A percentile compares a stretch with the other conserved stretches of the same genome.
These are phyloP conservation scores for Saccharomyces hybrid DNA, from an alignment of 1,139 yeast genomes.

Conservation along the genomic window DNA sequence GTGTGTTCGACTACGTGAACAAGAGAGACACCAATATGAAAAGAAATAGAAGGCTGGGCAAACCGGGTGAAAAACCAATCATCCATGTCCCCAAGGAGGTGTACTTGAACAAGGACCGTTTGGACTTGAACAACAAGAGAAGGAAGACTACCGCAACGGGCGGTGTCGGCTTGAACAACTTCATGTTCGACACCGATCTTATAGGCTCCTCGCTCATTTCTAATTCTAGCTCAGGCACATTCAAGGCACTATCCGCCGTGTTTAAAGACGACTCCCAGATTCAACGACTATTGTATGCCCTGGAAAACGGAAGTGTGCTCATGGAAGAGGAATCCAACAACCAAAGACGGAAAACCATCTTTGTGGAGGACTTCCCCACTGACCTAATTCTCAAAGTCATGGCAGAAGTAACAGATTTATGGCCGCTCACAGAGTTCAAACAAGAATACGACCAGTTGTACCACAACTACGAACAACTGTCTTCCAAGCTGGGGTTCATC, in stretches of 20 bases:
- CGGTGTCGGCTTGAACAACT: neutral
- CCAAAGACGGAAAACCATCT: slow-evolving; percentile 26
- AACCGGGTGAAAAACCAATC: slow-evolving; percentile 25
- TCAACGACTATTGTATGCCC: slow-evolving; percentile 21
- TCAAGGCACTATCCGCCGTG: slow-evolving; percentile 19
- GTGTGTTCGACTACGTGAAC: slow-evolving; percentile 26
- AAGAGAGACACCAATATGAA: slow-evolving; percentile 21
- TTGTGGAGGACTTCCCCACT: slow-evolving; percentile 29
- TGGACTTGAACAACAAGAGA: slow-evolving; percentile 17
- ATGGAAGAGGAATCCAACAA: slow-evolving; percentile 14
- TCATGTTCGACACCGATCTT: neutral
- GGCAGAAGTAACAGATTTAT: slow-evolving; percentile 24
- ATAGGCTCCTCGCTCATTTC: neutral
- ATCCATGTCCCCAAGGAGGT: slow-evolving; percentile 29
- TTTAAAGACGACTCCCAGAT: slow-evolving; percentile 20
- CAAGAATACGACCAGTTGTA: slow-evolving; percentile 17
- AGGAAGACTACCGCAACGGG: slow-evolving; percentile 7
- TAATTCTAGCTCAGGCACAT: slow-evolving; percentile 13
- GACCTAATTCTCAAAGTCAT: slow-evolving; percentile 23
- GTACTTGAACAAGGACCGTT: slow-evolving; percentile 26
- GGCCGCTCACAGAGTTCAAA: slow-evolving; percentile 28
- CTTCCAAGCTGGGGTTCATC: slow-evolving; percentile 15
- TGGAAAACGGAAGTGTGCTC: slow-evolving; percentile 30
- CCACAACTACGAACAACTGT: slow-evolving; percentile 15
- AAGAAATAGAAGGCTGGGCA: slow-evolving; percentile 24